Evolutionary conservation across 2,329 filamentous ascomycete genomes (phyloP).

Genomic region (Penicillium italicum): DNA sequence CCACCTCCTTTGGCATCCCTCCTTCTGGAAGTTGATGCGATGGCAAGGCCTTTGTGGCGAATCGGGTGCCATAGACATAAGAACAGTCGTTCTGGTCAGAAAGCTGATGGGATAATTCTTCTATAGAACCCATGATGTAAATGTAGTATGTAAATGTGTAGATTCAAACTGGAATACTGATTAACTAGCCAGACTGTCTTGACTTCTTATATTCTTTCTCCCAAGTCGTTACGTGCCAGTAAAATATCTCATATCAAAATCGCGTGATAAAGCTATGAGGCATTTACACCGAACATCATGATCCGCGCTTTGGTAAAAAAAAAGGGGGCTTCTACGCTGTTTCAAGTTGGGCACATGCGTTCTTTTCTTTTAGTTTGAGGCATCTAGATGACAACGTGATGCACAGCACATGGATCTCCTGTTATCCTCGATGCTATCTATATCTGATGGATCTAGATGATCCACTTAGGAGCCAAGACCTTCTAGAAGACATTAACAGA

Average conservation of each 20-base stretch:
- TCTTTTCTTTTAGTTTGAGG: neutral
- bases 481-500: conserved; percentile 10
- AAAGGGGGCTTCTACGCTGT: too few relatives aligned
- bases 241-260: conserved; percentile 3
- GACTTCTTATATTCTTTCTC: neutral
- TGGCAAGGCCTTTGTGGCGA: conserved; percentile 8
- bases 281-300: conserved; percentile 4
- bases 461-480: conserved; percentile 6
- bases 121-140: conserved; percentile 2
- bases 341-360: too few relatives aligned
- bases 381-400: neutral
- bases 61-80: conserved; percentile 11
- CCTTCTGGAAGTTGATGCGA: conserved; percentile 51
- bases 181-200: neutral
- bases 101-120: neutral
- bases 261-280: neutral
- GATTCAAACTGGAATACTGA: neutral
- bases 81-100: neutral
- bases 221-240: neutral
- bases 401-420: neutral
- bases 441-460: neutral
- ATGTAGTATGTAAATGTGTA: neutral
- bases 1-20: conserved; percentile 77
- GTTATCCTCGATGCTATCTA: neutral
- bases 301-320: neutral